Conservation (phyloP, 1,284 basidiomycete species). For the Moesziomyces parantarcticus region DNA sequence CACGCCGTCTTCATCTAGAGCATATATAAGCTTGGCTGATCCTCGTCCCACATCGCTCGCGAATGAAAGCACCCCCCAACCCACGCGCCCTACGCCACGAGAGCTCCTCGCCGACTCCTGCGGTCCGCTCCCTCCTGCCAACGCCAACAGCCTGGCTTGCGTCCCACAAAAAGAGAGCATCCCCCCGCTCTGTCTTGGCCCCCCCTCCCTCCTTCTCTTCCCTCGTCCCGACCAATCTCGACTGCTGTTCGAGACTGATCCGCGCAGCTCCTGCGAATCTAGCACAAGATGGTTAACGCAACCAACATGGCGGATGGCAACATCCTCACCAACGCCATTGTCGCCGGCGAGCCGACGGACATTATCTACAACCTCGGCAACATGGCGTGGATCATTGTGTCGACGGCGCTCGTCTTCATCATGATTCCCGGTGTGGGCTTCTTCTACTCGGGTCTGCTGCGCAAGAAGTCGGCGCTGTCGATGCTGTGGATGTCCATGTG, state of each 20-base stretch:
- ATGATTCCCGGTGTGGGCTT: conserved; percentile 81
- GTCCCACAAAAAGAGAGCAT: background rate
- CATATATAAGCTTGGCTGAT: background rate
- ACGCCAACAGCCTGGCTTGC: background rate
- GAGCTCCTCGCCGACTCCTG: background rate
- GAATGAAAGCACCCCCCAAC: background rate
- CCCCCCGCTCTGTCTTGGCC: background rate
- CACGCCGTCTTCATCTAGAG: background rate
- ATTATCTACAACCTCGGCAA: conserved; percentile 70
- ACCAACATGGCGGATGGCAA: conserved; percentile 41
- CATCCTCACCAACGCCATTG: conserved; percentile 16
- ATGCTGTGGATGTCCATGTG: conserved; percentile 89
- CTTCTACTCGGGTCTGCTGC: conserved; percentile 85
- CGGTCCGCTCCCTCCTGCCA: background rate
- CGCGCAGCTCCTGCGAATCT: background rate
- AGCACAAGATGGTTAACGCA: conserved; percentile 42
- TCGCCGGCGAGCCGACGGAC: conserved; percentile 15
- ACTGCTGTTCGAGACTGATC: background rate
- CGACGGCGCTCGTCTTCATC: conserved; percentile 78
- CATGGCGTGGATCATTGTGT: conserved; percentile 71
- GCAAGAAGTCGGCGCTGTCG: conserved; percentile 89
- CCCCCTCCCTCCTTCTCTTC: too few species aligned
- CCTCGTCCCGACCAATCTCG: background rate
- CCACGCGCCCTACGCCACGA: background rate
- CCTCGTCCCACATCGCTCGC: too few species aligned